Base-by-base conservation (phyloP, 140 eudicot genomes). In the Oenanthe javanica region DNA sequence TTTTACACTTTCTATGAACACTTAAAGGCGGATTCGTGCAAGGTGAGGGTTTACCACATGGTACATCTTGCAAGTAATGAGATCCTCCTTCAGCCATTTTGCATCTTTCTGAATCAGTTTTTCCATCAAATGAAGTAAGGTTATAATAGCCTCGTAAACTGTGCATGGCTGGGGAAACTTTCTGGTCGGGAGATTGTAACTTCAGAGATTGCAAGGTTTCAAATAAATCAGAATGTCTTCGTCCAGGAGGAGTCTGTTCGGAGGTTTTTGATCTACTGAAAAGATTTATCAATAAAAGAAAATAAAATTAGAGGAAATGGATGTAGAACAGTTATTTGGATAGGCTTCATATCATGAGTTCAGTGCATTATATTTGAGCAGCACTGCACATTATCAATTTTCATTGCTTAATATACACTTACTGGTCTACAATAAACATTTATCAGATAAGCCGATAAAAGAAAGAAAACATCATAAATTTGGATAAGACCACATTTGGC, bases 1-100 rank as follows among this genome's bases (percentile, higher is more conserved):
- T 92, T 83, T 85, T 95, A n/a, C 90, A 84, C 84, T 88, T 91
- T 77, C 97, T 81, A 72, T 89, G 91, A 46, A 57, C 93, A 82
- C 89, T 87, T 6, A 89, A 83, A 84, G 90, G 90, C 6, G 87
- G 81, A 76, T 80, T 84, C 40, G 86, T 81, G 27, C 74, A 75
- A 66, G 86, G 84, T 1, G 83, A 75, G 12, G 86, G 64, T 23
- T 63, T 59, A 43, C 82, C 43, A 23, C 63, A 74, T n/a, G 86
- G 80, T 6, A 59, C 85, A 52, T 84, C 87, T 61, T 78, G 84
- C 66, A 73, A 51, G 79, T 78, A 61, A 76, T 80, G 79, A 42
- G 88, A 38, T 21, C 83, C 86, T 72, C 84, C 89, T 77, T 84
- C 83, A 25, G 89, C 80, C 91, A 83, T 89, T 85, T 90, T 91